phyloP scores from a whole-genome alignment of 495 filamentous ascomycete species.

The Parathielavia hyrcaniae region DNA sequence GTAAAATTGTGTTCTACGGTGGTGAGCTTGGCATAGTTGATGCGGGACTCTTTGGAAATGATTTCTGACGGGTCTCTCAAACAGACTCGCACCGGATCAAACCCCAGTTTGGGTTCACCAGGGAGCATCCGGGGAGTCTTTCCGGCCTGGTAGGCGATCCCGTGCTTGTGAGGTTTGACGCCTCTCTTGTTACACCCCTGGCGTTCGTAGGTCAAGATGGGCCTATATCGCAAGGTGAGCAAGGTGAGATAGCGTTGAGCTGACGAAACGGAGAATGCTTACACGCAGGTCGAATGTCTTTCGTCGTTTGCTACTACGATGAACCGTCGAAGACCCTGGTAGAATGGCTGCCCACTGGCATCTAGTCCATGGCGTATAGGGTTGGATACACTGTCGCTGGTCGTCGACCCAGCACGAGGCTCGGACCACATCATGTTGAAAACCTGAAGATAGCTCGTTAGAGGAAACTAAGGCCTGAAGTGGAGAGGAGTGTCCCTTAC shows the following conservation, averaged over 20 bases:
- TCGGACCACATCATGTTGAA: slow-evolving; percentile 47
- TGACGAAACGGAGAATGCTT: slow-evolving; percentile 12
- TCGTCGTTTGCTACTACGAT: slow-evolving; percentile 45
- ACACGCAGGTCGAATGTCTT: slow-evolving; percentile 48
- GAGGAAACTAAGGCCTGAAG: not conserved
- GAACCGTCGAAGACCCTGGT: slow-evolving; percentile 41
- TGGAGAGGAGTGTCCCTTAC: slow-evolving; percentile 22
- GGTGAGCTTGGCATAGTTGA: slow-evolving; percentile 42
- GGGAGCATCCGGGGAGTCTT: slow-evolving; percentile 28
- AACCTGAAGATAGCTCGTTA: slow-evolving; percentile 27
- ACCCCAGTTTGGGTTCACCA: slow-evolving; percentile 40
- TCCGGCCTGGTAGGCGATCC: slow-evolving; percentile 36
- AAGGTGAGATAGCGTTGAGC: not conserved
- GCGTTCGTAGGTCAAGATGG: slow-evolving; percentile 44
- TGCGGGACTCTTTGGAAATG: slow-evolving; percentile 41
- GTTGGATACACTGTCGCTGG: slow-evolving; percentile 22
- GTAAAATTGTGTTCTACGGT: slow-evolving; percentile 47
- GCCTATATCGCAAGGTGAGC: slow-evolving; percentile 27
- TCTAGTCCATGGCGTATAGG: slow-evolving; percentile 26
- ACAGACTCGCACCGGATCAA: slow-evolving; percentile 33
- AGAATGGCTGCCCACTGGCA: slow-evolving; percentile 31
- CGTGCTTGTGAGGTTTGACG: slow-evolving; percentile 43
- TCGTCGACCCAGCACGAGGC: slow-evolving; percentile 31
- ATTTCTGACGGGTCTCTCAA: slow-evolving; percentile 34
- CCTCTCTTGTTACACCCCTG: slow-evolving; percentile 42